These are phyloP conservation scores for Coemansia sp. DNA, from an alignment of 192 early-diverging fungal species.

Conservation along the genomic window DNA sequence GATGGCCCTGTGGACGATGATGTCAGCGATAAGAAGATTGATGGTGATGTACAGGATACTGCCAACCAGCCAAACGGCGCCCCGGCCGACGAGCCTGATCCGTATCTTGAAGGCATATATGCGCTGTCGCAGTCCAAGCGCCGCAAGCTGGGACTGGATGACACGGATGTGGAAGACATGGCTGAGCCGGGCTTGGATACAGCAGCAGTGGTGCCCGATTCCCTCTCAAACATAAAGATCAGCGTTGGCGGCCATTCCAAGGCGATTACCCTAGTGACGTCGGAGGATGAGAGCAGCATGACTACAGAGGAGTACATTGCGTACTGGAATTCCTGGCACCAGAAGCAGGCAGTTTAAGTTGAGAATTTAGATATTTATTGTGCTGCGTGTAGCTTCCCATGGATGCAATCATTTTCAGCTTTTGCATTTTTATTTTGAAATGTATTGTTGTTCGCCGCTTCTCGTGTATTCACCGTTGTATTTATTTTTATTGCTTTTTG, in stretches of 20 bases:
- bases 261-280: constrained; percentile 23
- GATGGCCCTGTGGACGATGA: no score
- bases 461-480: no score
- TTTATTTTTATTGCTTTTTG: no score
- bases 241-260: constrained; percentile 30
- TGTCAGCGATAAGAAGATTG: no score
- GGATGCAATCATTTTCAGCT: no score
- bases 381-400: no score
- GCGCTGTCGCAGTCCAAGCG: constrained; percentile 37
- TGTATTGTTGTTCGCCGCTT: no score
- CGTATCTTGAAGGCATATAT: constrained; percentile 34
- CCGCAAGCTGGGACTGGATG: constrained; percentile 38
- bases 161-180: constrained; percentile 6
- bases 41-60: no score
- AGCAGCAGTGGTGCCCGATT: background rate
- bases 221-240: constrained; percentile 8
- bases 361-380: no score
- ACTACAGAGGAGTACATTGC: constrained; percentile 29
- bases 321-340: constrained; percentile 44
- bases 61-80: background rate
- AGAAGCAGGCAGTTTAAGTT: no score
- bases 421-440: no score
- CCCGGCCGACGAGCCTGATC: constrained; percentile 22
- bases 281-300: constrained; percentile 36
- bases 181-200: constrained; percentile 4